These are phyloP conservation scores for Leishmania gerbilli DNA, from an alignment of 208 protist species.

Conservation along the genomic window DNA sequence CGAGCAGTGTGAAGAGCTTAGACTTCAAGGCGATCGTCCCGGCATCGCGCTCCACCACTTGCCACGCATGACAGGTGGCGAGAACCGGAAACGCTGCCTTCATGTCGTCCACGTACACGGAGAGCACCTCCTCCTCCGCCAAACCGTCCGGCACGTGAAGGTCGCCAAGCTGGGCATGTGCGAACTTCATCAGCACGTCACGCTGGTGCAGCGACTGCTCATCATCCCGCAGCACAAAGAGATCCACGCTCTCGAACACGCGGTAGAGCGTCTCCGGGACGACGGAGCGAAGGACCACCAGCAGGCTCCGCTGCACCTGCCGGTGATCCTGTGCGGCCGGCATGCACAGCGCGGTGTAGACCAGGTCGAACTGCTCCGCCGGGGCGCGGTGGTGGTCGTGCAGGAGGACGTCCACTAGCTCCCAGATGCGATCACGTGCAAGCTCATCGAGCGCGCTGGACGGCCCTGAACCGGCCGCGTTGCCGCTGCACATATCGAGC, in stretches of 20 bases:
- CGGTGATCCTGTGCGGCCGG: conserved; percentile 41
- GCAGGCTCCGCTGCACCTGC: conserved; percentile 54
- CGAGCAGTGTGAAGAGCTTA: conserved; percentile 62
- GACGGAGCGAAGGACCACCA: conserved; percentile 70
- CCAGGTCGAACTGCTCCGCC: conserved; percentile 74
- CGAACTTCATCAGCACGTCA: conserved; percentile 37
- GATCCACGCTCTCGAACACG: conserved; percentile 63
- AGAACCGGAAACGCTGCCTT: conserved; percentile 55
- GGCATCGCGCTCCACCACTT: conserved; percentile 43
- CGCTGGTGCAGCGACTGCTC: conserved; percentile 27
- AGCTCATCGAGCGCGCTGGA: conserved; percentile 4
- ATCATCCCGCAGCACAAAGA: conserved; percentile 46
- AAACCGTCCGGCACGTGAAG: conserved; percentile 42
- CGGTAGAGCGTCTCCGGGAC: conserved; percentile 68
- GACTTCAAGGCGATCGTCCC: conserved; percentile 56
- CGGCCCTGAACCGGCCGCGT: conserved; percentile 1
- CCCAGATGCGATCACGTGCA: conserved; percentile 18
- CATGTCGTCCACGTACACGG: conserved; percentile 76
- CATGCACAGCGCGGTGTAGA: conserved; percentile 79
- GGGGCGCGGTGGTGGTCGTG: conserved; percentile 56
- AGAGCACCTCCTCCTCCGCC: conserved; percentile 63
- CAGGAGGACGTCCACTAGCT: conserved; percentile 55
- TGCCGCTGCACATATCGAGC: conserved; percentile 56
- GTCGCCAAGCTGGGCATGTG: conserved; percentile 62
- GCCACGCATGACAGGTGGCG: conserved; percentile 44